These are phyloP conservation scores for Quercus engelmannii DNA, from an alignment of 306 rosid genomes.

Conservation along the genomic window DNA sequence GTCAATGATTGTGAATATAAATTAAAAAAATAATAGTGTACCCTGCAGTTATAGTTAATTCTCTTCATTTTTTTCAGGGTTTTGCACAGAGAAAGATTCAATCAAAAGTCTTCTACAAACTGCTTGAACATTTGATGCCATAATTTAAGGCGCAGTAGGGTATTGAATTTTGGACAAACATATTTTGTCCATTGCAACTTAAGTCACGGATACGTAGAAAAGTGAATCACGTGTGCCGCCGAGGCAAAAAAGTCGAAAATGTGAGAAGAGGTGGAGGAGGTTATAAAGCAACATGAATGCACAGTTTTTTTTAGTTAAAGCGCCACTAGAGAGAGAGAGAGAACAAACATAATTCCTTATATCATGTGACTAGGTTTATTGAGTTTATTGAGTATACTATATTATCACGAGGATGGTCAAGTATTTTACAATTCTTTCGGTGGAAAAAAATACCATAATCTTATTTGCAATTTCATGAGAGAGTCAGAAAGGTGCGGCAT, in stretches of 20 bases:
- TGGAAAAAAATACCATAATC: constrained; percentile 13
- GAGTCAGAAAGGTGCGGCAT: constrained; percentile 3
- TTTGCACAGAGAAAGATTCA: neutral
- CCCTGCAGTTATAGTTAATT: no score
- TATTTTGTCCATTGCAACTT: constrained; percentile 30
- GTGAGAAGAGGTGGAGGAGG: neutral
- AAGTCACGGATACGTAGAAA: constrained; percentile 48
- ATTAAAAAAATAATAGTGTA: no score
- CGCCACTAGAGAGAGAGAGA: neutral
- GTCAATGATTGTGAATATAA: no score
- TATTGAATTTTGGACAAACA: neutral
- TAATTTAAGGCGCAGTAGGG: constrained; percentile 25
- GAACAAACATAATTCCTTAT: constrained; percentile 16
- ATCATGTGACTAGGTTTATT: constrained; percentile 38
- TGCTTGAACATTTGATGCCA: constrained; percentile 33
- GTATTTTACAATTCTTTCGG: constrained; percentile 34
- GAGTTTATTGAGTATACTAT: neutral
- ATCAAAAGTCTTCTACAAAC: neutral
- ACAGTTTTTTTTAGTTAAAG: constrained; percentile 24
- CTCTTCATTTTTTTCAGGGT: neutral
- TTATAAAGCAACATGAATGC: constrained; percentile 15
- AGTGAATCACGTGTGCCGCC: constrained; percentile 46
- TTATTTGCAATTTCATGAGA: neutral
- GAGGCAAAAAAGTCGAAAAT: neutral
- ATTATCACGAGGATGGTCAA: constrained; percentile 39